Evolutionary conservation across 2,329 filamentous ascomycete species (phyloP).

Genomic region (Ustilaginoidea virens): DNA sequence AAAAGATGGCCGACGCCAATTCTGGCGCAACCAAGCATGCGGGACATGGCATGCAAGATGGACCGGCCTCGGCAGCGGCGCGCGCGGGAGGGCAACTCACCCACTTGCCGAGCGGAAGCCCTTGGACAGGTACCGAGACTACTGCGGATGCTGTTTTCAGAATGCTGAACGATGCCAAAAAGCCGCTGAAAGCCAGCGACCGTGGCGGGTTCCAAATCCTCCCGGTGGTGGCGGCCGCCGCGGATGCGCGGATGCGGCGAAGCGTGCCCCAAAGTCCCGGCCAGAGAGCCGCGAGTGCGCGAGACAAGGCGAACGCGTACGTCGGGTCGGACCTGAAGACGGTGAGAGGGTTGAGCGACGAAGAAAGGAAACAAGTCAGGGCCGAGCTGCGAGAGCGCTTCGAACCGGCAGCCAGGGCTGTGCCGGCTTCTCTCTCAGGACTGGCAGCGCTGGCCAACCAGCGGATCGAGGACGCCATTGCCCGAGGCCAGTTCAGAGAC

Average conservation of each 20-base stretch:
- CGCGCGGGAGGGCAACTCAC: constrained; percentile 43
- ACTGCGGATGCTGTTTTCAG: constrained; percentile 63
- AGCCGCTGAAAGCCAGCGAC: constrained; percentile 42
- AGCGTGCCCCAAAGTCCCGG: constrained; percentile 24
- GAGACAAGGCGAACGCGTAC: constrained; percentile 41
- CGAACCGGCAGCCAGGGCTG: constrained; percentile 49
- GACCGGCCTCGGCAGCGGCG: constrained; percentile 28
- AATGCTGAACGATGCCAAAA: constrained; percentile 70
- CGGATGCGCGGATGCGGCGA: constrained; percentile 35
- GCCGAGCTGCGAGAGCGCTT: constrained; percentile 72
- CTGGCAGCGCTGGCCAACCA: constrained; percentile 77
- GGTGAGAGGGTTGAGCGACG: constrained; percentile 42
- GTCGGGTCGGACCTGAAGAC: constrained; percentile 28
- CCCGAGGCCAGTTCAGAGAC: constrained; percentile 74
- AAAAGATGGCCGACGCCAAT: constrained; percentile 38
- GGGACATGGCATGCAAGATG: too few species aligned
- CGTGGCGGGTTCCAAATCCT: constrained; percentile 31
- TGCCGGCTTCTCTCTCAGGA: constrained; percentile 66
- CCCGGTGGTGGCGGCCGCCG: constrained; percentile 28
- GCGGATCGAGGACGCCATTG: constrained; percentile 84
- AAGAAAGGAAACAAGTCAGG: constrained; percentile 57
- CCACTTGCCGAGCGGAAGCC: constrained; percentile 47
- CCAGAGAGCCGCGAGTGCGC: constrained; percentile 34
- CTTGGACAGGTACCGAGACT: constrained; percentile 69
- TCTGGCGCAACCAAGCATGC: too few species aligned